These are phyloP conservation scores for Ilyonectria destructans DNA, from an alignment of 2,329 filamentous ascomycete genomes.

Conservation along the genomic window DNA sequence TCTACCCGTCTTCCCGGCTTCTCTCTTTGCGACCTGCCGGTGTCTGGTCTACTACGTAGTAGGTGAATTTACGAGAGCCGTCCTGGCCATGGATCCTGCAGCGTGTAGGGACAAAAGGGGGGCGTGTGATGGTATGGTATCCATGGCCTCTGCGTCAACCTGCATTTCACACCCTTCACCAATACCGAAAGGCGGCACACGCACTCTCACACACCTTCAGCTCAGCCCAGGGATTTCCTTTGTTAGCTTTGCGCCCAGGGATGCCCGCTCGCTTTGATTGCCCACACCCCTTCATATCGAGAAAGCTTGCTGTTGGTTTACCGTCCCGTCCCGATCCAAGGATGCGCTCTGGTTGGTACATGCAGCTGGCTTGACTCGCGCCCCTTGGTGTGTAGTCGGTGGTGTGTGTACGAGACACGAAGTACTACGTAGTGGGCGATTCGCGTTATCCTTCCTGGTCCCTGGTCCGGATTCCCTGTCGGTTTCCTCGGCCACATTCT, in stretches of 20 bases:
- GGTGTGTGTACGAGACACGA: neutral
- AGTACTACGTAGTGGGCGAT: neutral
- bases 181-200: neutral
- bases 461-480: slow-evolving; percentile 1
- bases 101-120: neutral
- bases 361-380: slow-evolving; percentile 26
- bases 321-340: slow-evolving; percentile 45
- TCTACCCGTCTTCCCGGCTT: neutral
- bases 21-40: neutral
- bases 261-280: slow-evolving; percentile 1
- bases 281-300: slow-evolving; percentile 4
- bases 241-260: slow-evolving; percentile 4
- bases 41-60: neutral
- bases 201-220: slow-evolving; percentile 4
- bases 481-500: slow-evolving; percentile 13
- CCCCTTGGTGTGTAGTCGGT: slow-evolving; percentile 8
- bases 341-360: slow-evolving; percentile 9
- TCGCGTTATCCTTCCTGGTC: slow-evolving; percentile 19
- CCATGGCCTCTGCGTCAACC: neutral
- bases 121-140: slow-evolving; percentile 12
- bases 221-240: slow-evolving; percentile 6
- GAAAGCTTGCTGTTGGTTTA: slow-evolving; percentile 28
- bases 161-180: slow-evolving; percentile 2
- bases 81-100: slow-evolving; percentile 31
- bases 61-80: neutral